Base-by-base conservation (phyloP, 805 yeast species). In the Kodamaea restingae region DNA sequence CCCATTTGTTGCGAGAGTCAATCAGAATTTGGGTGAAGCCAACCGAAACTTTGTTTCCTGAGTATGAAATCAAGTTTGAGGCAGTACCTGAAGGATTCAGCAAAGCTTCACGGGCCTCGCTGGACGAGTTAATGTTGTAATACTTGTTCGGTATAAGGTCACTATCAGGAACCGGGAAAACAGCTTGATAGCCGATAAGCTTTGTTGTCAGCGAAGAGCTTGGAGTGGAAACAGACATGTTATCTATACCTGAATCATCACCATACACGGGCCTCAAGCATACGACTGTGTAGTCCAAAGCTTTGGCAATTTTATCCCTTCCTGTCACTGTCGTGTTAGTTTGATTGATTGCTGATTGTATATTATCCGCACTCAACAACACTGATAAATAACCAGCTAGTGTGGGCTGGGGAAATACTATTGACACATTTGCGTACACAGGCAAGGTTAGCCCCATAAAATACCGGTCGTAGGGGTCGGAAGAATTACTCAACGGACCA, bases 371-470 rank as follows among this genome's bases (percentile, higher is more conserved):
- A 39, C 46, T 56, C n/a, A 67, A 61, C 7, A 69, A 39, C 7
- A 85, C 75, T 0, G 93, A 75, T 29, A 88, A 50, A 56, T 78
- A 88, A 0, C 96, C 96, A 2, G 80, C 73, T 5, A 85, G 65
- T 15, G 74, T 70, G 4, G 83, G 79, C 11, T 70, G 65, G n/a
- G 70, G 61, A 15, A 81, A 61, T 31, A 81, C 61, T 15, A 85
- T 81, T 2, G 95, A 81, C n/a, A 81, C 71, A 48, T 84, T 82
- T 12, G 87, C 75, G 50, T 71, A 81, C 2, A 88, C 73, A 0
- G 96, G 93, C 4, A 87, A 49, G 0, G 96, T 84, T 61, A 88
- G 64, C 0, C 95, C 86, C 72, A 86, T 65, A 47, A 78, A 73
- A 50, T 73, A 81, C 1, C 68, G 42, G 1, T 66, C 48, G 27